Evolutionary conservation across 345 rosid genomes (phyloP), one percentile per base, ranked within the genome.

Genomic region (Viola odorata): DNA sequence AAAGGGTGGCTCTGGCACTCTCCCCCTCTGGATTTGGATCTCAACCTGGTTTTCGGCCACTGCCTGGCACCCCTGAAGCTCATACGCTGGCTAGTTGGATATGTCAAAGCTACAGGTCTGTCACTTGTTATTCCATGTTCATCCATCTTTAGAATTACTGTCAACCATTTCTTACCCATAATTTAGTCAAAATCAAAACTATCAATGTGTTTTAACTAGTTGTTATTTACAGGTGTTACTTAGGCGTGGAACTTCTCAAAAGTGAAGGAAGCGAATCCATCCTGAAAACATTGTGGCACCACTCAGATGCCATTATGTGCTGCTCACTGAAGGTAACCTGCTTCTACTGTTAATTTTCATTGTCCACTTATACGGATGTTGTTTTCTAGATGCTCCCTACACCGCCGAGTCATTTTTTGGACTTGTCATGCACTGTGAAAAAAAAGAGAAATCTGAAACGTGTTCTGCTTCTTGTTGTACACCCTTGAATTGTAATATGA

Each of bases 81-180:
- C 94, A 85, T 62, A 91, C 95, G 23, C 99, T 95, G 79, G 96
- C 99, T 61, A 91, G 91, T 51, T 95, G 98, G 99, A 95, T 95
- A 78, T 86, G 84, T 72, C 87, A 91, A 57, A 88, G 97, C 77
- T 95, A 95, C 63, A 82, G 95, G 99, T 88, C 63, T 16, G 62
- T 14, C 55, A 16, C 7, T 56, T 66, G 32, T 23, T 37, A 47
- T 11, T 11, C 59, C 13, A 2, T 23, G 32, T 23, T 23, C 32
- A 23, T 23, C 32, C 2, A 23, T 23, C 32, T 23, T 23, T 23
- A 23, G 32, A 23, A 23, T 23, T 23, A 23, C 32, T 23, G 32
- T 23, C 32, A 23, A 23, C 32, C 32, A 23, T 23, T 23, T 23
- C 32, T 23, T 2, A 23, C 32, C 32, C 1, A 23, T 23, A 23